Percentiles rank a stretch among this genome's conserved stretches.
Conservation (phyloP, 2,329 filamentous ascomycete genomes). For the Lecanoromycetidae sp. region DNA sequence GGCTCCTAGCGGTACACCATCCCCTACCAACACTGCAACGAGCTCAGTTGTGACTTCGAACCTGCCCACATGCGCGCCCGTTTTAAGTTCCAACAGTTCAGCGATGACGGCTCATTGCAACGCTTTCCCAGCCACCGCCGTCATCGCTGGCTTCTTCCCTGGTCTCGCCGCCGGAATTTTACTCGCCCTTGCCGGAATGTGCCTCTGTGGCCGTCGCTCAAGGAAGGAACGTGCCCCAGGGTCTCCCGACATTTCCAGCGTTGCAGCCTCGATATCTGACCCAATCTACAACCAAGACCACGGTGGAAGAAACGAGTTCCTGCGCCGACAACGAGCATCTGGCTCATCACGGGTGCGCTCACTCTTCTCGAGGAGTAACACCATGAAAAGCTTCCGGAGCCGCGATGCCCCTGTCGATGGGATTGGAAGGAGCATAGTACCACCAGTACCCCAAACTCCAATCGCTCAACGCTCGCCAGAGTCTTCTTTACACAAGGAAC, state of each 20-base stretch:
- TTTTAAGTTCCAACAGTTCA: no score
- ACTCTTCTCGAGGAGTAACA: constrained; percentile 14
- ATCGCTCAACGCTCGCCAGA: constrained; percentile 7
- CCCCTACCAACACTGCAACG: constrained; percentile 18
- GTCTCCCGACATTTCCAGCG: constrained; percentile 15
- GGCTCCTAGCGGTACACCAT: constrained; percentile 16
- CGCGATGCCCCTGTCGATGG: constrained; percentile 10
- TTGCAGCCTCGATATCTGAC: constrained; percentile 26
- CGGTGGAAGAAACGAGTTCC: constrained; percentile 34
- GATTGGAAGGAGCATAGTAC: constrained; percentile 19
- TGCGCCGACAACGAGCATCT: constrained; percentile 27
- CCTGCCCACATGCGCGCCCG: constrained; percentile 19
- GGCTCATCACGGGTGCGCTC: constrained; percentile 21
- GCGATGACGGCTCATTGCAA: constrained; percentile 23
- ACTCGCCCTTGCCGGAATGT: constrained; percentile 40
- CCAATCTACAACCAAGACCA: constrained; percentile 29
- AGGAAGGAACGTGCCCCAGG: constrained; percentile 12
- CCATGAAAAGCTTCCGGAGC: constrained; percentile 5
- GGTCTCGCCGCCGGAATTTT: constrained; percentile 36
- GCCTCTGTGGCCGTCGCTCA: constrained; percentile 27
- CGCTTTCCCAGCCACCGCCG: constrained; percentile 30
- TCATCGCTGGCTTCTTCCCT: constrained; percentile 36
- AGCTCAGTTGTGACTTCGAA: no score
- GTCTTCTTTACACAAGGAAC: constrained; percentile 14
- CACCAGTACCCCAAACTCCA: constrained; percentile 19